Conservation (phyloP, 2,329 filamentous ascomycete species). For the Teratosphaeria pseudoeucalypti region DNA sequence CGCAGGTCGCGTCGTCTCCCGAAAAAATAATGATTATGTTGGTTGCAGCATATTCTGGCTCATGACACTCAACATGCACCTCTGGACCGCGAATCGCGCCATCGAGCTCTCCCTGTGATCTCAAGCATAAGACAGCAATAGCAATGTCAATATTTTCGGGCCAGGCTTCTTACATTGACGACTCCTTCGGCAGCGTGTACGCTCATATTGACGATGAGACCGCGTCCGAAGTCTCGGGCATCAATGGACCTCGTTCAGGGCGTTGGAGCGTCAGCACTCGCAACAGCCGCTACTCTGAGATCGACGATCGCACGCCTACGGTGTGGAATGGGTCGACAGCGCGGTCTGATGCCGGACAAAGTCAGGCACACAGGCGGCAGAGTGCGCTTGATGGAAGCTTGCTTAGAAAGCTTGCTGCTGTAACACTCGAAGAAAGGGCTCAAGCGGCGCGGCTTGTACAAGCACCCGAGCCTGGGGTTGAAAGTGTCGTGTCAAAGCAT, state of each 20-base stretch:
- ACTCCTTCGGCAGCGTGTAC: constrained; percentile 8
- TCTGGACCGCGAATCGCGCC: not conserved
- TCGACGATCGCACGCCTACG: constrained; percentile 19
- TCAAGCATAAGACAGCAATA: not conserved
- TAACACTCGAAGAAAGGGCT: not conserved
- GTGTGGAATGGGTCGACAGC: constrained; percentile 7
- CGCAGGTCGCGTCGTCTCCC: not conserved
- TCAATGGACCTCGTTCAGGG: constrained; percentile 11
- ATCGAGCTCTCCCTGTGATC: not conserved
- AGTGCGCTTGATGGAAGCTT: constrained; percentile 1
- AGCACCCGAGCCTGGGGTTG: not conserved
- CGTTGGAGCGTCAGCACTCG: constrained; percentile 8
- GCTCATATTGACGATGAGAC: not conserved
- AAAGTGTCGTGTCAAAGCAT: not conserved
- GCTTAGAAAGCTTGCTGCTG: constrained; percentile 4
- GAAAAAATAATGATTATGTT: too few relatives aligned
- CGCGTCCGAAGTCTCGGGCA: not conserved
- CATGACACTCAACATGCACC: not conserved
- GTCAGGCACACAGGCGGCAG: not conserved
- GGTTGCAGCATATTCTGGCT: not conserved
- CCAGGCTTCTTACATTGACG: constrained; percentile 11
- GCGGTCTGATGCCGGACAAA: not conserved
- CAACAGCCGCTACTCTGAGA: constrained; percentile 10
- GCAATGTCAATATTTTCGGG: not conserved
- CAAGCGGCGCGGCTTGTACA: not conserved